Percentiles rank a stretch among this genome's conserved stretches.
Evolutionary conservation across 768 basidiomycete species (phyloP).

Genomic region (Cystobasidium tubakii): DNA sequence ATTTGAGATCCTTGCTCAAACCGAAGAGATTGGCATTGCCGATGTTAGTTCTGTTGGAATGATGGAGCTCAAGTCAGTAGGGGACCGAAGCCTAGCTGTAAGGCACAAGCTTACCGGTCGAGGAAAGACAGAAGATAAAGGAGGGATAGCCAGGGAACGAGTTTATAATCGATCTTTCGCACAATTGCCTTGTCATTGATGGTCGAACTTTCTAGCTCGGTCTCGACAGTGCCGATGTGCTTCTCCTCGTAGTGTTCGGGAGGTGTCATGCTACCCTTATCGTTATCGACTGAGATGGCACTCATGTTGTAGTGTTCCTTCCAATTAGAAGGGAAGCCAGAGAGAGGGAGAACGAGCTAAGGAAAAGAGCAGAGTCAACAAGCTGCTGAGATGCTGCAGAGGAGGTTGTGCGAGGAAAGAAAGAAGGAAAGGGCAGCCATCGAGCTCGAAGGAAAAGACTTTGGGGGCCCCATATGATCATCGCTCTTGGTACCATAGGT

Average conservation of each 20-base stretch:
- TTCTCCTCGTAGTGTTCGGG: constrained; percentile 2
- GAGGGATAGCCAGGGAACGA: constrained; percentile 73
- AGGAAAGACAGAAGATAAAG: constrained; percentile 47
- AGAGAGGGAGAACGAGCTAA: not conserved
- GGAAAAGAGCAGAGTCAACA: no score
- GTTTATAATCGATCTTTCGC: constrained; percentile 57
- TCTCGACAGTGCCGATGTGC: constrained; percentile 2
- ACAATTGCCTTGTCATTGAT: constrained; percentile 66
- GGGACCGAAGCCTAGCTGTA: no score
- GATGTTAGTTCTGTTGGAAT: constrained; percentile 34
- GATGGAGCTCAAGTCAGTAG: constrained; percentile 21
- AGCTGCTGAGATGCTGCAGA: no score
- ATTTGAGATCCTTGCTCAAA: constrained; percentile 46
- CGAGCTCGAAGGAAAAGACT: not conserved
- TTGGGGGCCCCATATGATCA: not conserved
- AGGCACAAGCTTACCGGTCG: constrained; percentile 5
- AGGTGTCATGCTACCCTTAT: not conserved
- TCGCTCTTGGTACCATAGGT: not conserved
- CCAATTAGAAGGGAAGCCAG: not conserved
- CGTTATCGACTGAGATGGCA: not conserved
- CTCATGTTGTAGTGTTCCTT: not conserved
- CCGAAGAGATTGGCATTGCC: constrained; percentile 46
- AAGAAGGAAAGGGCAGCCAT: not conserved
- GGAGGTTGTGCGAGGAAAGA: not conserved
- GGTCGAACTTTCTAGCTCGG: constrained; percentile 39